Base-by-base conservation (phyloP, 441 rosid species). In the Gossypium davidsonii region DNA sequence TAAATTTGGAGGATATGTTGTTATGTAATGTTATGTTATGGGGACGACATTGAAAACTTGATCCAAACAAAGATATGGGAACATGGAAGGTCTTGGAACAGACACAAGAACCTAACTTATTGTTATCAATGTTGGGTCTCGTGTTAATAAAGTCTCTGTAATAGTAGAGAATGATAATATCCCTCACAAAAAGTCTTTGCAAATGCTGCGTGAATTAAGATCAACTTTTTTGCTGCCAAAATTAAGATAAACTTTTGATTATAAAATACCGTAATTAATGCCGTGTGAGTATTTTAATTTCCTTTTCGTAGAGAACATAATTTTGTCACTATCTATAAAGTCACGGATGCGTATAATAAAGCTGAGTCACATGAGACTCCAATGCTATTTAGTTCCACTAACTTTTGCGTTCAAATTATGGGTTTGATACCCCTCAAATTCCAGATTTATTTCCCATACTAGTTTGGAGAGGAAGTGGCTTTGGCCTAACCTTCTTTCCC, bases 211-310 rank as follows among this genome's bases (percentile, higher is more conserved):
- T 1, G 70, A 72, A 55, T 39, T 75, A 73, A 18, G 69, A 79
- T 34, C 8, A 34, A 34, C 37, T 34, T 34, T 34, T 34, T 34
- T 6, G 9, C 2, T 34, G 39, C 39, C 39, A 34, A 6, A 34
- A 34, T 34, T 34, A 34, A 34, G 39, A 34, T 34, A 6, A 34
- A 34, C 39, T 6, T 34, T 34, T 6, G 39, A 6, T 6, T 34
- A 34, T 34, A 34, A 34, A 34, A 77, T 76, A 57, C 83, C 85
- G 79, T 74, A 77, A 85, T 82, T 67, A 61, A 70, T 79, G 86
- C 75, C 55, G 49, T 53, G 76, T 7, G 58, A 53, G 58, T 53
- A 6, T 51, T 51, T 37, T 26, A 8, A 49, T 15, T 67, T 48
- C 28, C 25, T 42, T 49, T 57, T 4, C 7, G 20, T 26, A 15